These are phyloP conservation scores for Starmerella stellata DNA, from an alignment of 805 yeast species.

Conservation along the genomic window DNA sequence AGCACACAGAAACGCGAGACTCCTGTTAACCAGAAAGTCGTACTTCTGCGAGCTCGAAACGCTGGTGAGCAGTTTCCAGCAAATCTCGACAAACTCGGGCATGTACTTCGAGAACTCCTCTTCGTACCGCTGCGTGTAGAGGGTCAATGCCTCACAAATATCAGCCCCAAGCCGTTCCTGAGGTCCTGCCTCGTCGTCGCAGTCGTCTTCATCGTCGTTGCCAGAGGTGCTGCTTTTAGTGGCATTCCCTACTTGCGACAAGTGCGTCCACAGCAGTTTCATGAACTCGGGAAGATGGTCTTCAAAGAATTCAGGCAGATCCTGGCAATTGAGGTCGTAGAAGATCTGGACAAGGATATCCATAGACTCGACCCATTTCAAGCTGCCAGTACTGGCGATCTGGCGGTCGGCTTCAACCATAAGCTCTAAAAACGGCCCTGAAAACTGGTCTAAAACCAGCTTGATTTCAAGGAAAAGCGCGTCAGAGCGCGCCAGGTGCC, in stretches of 20 bases:
- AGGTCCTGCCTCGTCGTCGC: constrained; percentile 50
- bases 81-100: constrained; percentile 57
- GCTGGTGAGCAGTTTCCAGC: constrained; percentile 58
- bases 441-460: constrained; percentile 68
- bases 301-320: constrained; percentile 94
- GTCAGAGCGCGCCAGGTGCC: constrained; percentile 83
- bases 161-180: constrained; percentile 59
- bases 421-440: constrained; percentile 56
- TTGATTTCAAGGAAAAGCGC: constrained; percentile 74
- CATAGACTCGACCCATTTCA: constrained; percentile 27
- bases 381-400: constrained; percentile 34
- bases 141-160: constrained; percentile 65
- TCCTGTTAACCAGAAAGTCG: constrained; percentile 67
- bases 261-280: constrained; percentile 65
- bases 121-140: constrained; percentile 78
- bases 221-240: constrained; percentile 29
- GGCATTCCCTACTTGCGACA: constrained; percentile 29
- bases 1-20: constrained; percentile 65
- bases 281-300: constrained; percentile 65
- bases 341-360: constrained; percentile 61
- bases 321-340: constrained; percentile 91
- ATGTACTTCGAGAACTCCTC: constrained; percentile 74
- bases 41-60: constrained; percentile 56
- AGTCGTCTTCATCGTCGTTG: constrained; percentile 36
- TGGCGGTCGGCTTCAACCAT: constrained; percentile 45